Evolutionary conservation across 2,329 filamentous ascomycete species (phyloP).

Genomic region (Trichoderma hamatum): DNA sequence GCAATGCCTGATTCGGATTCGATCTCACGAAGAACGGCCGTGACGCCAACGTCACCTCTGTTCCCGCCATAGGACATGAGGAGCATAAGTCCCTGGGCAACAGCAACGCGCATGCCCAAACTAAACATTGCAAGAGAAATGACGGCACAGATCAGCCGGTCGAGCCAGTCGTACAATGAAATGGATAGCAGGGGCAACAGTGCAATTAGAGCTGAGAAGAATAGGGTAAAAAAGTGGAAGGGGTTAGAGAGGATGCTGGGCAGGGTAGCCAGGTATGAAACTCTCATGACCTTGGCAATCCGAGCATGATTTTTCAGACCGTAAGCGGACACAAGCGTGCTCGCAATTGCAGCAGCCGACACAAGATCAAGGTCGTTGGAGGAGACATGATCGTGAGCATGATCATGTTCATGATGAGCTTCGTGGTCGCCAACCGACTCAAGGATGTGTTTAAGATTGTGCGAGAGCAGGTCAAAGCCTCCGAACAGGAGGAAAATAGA

Average conservation of each 20-base stretch:
- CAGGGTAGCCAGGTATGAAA: constrained; percentile 78
- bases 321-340: constrained; percentile 84
- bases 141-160: constrained; percentile 76
- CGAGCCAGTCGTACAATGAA: constrained; percentile 79
- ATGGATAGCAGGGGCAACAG: constrained; percentile 81
- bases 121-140: constrained; percentile 89
- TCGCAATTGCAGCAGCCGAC: constrained; percentile 76
- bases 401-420: constrained; percentile 69
- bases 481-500: constrained; percentile 97
- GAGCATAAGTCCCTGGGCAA: constrained; percentile 88
- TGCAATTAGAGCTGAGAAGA: constrained; percentile 78
- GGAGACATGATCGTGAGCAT: constrained; percentile 66
- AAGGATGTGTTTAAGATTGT: constrained; percentile 90
- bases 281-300: constrained; percentile 88
- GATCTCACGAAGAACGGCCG: constrained; percentile 81
- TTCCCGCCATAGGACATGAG: constrained; percentile 78
- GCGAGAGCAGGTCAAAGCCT: constrained; percentile 91
- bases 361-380: constrained; percentile 80
- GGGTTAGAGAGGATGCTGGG: constrained; percentile 91
- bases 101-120: constrained; percentile 80
- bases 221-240: constrained; percentile 90
- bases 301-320: constrained; percentile 87
- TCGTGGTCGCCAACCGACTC: constrained; percentile 65
- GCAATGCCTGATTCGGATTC: constrained; percentile 76
- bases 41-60: constrained; percentile 54